Evolutionary conservation across 2,329 filamentous ascomycete species (phyloP).

Genomic region (Bipolaris oryzae): DNA sequence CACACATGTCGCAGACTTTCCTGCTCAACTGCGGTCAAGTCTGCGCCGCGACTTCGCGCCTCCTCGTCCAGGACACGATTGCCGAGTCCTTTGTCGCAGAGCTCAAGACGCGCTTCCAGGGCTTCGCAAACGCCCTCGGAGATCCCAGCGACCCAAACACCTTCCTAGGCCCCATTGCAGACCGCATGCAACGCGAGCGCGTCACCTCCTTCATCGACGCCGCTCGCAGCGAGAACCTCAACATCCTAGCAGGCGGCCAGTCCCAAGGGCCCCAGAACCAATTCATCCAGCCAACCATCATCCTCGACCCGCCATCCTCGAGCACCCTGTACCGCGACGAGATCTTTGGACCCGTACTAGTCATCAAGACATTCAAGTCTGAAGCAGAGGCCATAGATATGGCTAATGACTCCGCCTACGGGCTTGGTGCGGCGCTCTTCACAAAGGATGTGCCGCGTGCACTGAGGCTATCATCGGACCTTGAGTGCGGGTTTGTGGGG

Average conservation of each 20-base stretch:
- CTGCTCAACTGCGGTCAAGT: conserved; percentile 65
- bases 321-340: conserved; percentile 23
- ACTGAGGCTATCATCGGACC: conserved; percentile 21
- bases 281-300: conserved; percentile 6
- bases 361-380: conserved; percentile 39
- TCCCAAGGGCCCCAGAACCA: not conserved
- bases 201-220: conserved; percentile 1
- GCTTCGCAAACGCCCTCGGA: not conserved
- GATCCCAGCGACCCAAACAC: conserved; percentile 1
- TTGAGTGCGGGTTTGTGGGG: conserved; percentile 29
- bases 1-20: conserved; percentile 45
- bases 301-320: conserved; percentile 1
- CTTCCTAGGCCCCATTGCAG: conserved; percentile 3
- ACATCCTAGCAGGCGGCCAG: conserved; percentile 17
- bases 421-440: conserved; percentile 24
- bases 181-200: not conserved
- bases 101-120: not conserved
- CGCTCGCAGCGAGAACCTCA: conserved; percentile 17
- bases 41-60: conserved; percentile 32
- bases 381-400: conserved; percentile 42
- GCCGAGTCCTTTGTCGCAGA: conserved; percentile 33
- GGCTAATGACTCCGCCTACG: conserved; percentile 42
- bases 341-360: conserved; percentile 43
- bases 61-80: conserved; percentile 45
- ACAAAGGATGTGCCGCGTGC: conserved; percentile 22